Evolutionary conservation across 179 eudicot species (phyloP), one percentile per base, ranked within the genome.

Genomic region (Patellifolia procumbens): DNA sequence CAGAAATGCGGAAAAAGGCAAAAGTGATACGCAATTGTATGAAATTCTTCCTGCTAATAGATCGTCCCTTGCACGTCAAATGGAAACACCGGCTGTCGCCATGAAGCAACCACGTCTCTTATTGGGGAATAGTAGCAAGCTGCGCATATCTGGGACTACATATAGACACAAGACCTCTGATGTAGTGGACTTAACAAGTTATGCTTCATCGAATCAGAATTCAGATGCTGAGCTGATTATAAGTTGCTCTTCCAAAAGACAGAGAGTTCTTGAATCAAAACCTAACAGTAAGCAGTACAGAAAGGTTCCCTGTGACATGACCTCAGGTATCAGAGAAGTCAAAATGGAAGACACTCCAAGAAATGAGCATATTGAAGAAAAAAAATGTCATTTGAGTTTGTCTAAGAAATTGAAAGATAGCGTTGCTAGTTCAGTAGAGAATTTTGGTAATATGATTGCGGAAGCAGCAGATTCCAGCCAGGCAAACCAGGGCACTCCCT

Each of bases 21-120:
- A 71, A 63, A 55, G 73, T 70, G 75, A 79, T 70, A 65, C 74
- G 43, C 81, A 68, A 55, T 76, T 85, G 77, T 77, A 48, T 67
- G 85, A 84, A 65, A 65, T 94, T 79, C 82, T 78, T 86, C 98
- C 97, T 82, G 98, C 98, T 68, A 94, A 92, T 78, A 88, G 90
- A 49, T 91, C 93, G 70, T 80, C 86, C 68, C 85, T 86, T 74
- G 56, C 82, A 45, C 68, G 68, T 29, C 61, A 76, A 78, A 87
- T 82, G 71, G 82, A 78, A 77, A 81, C 53, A 71, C 82, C 72
- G 75, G 67, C 59, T 65, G 75, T 77, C 16, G 48, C 71, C 39
- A 56, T 79, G 78, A 88, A 85, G 43, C 68, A 78, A 73, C 79
- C 89, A 28, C 80, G 70, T 81, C 75, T 76, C 62, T 48, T 77